Conservation (phyloP, 306 rosid species). For the Mimosa bimucronata region DNA sequence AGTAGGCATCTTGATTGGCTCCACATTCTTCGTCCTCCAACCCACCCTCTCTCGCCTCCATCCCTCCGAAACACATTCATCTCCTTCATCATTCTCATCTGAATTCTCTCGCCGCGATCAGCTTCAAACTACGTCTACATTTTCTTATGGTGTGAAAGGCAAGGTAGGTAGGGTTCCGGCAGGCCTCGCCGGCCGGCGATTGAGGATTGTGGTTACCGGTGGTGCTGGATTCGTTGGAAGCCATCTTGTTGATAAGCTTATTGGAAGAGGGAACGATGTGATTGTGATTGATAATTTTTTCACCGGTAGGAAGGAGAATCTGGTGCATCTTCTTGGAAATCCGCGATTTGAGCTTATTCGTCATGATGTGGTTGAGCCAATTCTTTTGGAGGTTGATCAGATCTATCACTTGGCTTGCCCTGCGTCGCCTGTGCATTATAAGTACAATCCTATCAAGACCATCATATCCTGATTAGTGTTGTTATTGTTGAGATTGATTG, state of each 20-base stretch:
- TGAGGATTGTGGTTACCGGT: slow-evolving; percentile 64
- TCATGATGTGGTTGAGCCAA: slow-evolving; percentile 72
- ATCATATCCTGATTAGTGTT: slow-evolving; percentile 62
- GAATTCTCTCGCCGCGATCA: slow-evolving; percentile 26
- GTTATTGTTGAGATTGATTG: not conserved
- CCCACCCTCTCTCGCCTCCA: slow-evolving; percentile 69
- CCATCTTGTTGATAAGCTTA: slow-evolving; percentile 61
- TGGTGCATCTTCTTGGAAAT: slow-evolving; percentile 57
- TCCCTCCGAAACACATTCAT: slow-evolving; percentile 53
- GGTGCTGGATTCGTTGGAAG: slow-evolving; percentile 72
- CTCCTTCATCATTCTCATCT: slow-evolving; percentile 36
- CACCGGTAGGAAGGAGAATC: slow-evolving; percentile 64
- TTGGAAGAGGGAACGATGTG: slow-evolving; percentile 57
- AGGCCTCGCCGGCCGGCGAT: slow-evolving; percentile 47
- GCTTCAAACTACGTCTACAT: slow-evolving; percentile 20
- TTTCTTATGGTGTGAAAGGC: slow-evolving; percentile 17
- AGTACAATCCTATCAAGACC: slow-evolving; percentile 79
- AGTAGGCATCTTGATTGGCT: slow-evolving; percentile 86
- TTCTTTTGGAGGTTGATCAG: slow-evolving; percentile 78
- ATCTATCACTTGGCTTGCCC: slow-evolving; percentile 85
- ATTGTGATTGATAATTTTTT: slow-evolving; percentile 72
- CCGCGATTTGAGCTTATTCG: slow-evolving; percentile 69
- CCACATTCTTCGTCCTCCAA: slow-evolving; percentile 87
- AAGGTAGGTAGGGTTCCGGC: slow-evolving; percentile 56
- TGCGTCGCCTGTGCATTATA: slow-evolving; percentile 77